These are phyloP conservation scores for Arthroderma sp. DNA, from an alignment of 2,329 filamentous ascomycete species.

Conservation along the genomic window DNA sequence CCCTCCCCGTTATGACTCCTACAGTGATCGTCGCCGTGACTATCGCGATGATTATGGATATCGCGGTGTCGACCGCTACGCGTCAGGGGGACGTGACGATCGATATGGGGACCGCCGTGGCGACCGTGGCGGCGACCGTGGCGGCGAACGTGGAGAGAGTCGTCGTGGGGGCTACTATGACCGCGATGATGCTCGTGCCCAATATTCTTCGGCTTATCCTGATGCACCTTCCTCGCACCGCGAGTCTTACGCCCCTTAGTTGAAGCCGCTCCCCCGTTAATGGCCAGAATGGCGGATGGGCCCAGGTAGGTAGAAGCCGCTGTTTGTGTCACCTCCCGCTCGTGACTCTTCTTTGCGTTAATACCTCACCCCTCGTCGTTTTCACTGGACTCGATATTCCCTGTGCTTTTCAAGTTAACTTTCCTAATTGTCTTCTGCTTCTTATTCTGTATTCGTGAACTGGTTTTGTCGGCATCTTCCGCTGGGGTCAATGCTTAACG, in stretches of 20 bases:
- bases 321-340: not conserved
- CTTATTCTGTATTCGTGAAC: conserved; percentile 20
- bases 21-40: conserved; percentile 36
- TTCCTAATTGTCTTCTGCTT: conserved; percentile 15
- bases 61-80: conserved; percentile 43
- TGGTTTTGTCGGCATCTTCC: conserved; percentile 22
- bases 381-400: conserved; percentile 3
- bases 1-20: conserved; percentile 36
- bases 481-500: conserved; percentile 22
- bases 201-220: conserved; percentile 28
- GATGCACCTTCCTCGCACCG: conserved; percentile 21
- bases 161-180: conserved; percentile 40
- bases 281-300: conserved; percentile 25
- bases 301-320: conserved; percentile 25
- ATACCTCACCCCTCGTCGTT: not conserved
- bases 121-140: conserved; percentile 33
- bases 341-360: not conserved
- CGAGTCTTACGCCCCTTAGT: conserved; percentile 22
- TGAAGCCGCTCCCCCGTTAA: conserved; percentile 26
- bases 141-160: conserved; percentile 33
- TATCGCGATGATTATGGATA: conserved; percentile 18
- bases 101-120: conserved; percentile 34
- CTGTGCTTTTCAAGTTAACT: conserved; percentile 9
- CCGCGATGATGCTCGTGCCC: conserved; percentile 35
- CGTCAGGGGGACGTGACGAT: conserved; percentile 24